Percentiles rank a stretch among this genome's conserved stretches.
Evolutionary conservation across 2,329 filamentous ascomycete genomes (phyloP).

Genomic region (Fusarium metavorans): DNA sequence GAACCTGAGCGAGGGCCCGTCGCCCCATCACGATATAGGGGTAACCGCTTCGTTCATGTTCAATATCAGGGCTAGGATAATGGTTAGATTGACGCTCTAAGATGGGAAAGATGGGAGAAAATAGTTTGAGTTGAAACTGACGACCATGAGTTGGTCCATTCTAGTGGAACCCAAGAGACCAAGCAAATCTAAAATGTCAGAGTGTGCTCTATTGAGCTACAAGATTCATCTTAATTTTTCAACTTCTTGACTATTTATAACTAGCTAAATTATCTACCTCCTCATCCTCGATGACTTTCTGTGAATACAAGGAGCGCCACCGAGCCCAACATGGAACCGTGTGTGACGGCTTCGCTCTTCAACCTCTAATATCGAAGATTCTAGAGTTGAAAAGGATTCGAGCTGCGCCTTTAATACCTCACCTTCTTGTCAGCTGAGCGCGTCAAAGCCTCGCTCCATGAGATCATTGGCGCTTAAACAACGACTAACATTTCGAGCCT

Average conservation of each 20-base stretch:
- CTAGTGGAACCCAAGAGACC: background rate
- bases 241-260: rapidly evolving
- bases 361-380: background rate
- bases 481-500: background rate
- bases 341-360: background rate
- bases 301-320: too few relatives aligned
- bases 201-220: background rate
- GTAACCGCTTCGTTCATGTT: background rate
- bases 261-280: background rate
- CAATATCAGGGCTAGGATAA: background rate
- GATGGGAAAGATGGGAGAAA: background rate
- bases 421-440: background rate
- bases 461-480: background rate
- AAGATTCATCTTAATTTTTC: background rate
- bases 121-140: background rate
- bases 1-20: background rate
- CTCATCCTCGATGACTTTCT: background rate
- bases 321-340: background rate
- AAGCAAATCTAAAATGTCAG: background rate
- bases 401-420: background rate
- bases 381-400: background rate
- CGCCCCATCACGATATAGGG: background rate
- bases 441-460: background rate
- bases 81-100: background rate
- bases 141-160: background rate